phyloP scores from a whole-genome alignment of 495 filamentous ascomycete species.

The Daldinia childiae region DNA sequence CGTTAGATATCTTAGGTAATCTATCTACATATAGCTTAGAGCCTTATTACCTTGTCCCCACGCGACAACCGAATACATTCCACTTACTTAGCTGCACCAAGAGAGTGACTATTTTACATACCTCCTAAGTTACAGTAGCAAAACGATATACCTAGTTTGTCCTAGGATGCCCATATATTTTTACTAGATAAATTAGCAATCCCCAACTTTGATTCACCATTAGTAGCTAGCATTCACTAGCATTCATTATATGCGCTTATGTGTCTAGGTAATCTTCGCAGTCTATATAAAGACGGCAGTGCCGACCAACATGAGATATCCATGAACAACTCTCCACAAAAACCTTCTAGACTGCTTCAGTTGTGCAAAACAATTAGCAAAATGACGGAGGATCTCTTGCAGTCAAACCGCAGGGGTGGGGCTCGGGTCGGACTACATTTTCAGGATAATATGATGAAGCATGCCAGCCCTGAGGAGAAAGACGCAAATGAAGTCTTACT shows the following conservation, averaged over 20 bases:
- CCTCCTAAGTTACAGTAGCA: too few species aligned
- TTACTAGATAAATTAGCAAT: too few species aligned
- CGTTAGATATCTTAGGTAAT: too few species aligned
- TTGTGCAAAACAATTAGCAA: slow-evolving; percentile 22
- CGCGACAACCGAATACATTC: too few species aligned
- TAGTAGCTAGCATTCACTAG: neutral
- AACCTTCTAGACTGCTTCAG: slow-evolving; percentile 1
- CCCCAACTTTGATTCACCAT: too few species aligned
- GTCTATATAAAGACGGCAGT: slow-evolving; percentile 34
- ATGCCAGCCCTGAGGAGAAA: slow-evolving; percentile 25
- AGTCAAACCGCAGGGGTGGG: neutral
- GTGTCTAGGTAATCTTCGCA: slow-evolving; percentile 29
- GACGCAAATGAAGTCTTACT: slow-evolving; percentile 50
- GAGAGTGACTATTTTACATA: too few species aligned
- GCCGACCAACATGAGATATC: slow-evolving; percentile 29
- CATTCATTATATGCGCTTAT: neutral
- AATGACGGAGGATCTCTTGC: slow-evolving; percentile 8
- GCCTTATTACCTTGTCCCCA: too few species aligned
- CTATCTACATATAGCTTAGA: too few species aligned
- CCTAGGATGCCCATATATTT: neutral
- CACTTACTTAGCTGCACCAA: too few species aligned
- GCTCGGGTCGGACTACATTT: slow-evolving; percentile 29
- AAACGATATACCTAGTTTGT: neutral
- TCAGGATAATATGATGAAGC: slow-evolving; percentile 34
- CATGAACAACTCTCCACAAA: slow-evolving; percentile 8